These are phyloP conservation scores for Fusarium xylarioides DNA, from an alignment of 2,329 filamentous ascomycete genomes.

Conservation along the genomic window DNA sequence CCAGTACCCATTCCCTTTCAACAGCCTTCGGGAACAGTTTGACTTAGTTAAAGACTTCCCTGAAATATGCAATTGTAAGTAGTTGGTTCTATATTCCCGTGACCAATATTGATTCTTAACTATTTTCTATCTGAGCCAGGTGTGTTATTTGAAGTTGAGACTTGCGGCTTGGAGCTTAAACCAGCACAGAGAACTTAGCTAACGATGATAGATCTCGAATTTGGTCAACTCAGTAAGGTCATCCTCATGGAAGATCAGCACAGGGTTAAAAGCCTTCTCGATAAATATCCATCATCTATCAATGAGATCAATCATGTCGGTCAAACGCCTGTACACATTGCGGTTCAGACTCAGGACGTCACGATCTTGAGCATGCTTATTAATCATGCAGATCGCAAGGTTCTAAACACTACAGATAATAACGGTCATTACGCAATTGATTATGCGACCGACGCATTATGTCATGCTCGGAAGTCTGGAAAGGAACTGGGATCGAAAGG, in stretches of 20 bases:
- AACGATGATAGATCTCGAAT: not conserved
- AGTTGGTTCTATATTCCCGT: no score
- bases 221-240: not conserved
- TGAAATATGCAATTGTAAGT: not conserved
- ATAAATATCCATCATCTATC: accelerated
- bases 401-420: accelerated
- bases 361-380: not conserved
- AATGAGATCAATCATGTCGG: not conserved
- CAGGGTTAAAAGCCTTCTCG: accelerated
- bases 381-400: accelerated
- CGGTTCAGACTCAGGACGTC: not conserved
- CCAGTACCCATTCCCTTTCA: accelerated
- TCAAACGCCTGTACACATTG: accelerated
- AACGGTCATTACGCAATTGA: not conserved
- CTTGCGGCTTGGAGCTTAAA: no score
- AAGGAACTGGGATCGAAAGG: accelerated
- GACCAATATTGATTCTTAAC: accelerated
- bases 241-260: accelerated
- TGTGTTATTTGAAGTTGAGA: no score
- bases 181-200: no score
- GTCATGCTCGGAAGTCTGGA: accelerated
- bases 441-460: not conserved
- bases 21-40: accelerated
- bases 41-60: not conserved
- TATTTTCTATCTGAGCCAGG: not conserved